Base-by-base conservation (phyloP, 768 basidiomycete species). In the Boletus sp. region DNA sequence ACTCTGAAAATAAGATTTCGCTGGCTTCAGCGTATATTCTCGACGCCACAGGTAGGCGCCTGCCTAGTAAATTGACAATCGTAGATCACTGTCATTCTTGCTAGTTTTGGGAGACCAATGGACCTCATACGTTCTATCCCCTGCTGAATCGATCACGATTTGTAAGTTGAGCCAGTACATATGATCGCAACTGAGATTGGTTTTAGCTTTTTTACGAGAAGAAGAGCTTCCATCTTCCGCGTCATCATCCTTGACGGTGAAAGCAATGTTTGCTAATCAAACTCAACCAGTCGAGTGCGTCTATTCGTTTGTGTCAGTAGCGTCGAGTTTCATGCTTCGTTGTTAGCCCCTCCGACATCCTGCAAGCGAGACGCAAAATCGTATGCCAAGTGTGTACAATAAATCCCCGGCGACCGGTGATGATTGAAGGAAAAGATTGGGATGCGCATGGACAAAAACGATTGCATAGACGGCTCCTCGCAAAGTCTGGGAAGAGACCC, bases 371-470 rank as follows among this genome's bases (percentile, higher is more conserved):
- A 47, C 80, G 74, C 51, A 85, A 84, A 59, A 64, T 78, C 7
- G 70, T 82, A 5, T 93, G 90, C 66, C 62, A 76, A 3, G 66
- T 77, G 10, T 93, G 90, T 61, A 90, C 90, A 9, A 51, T 65
- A 4, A 73, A 88, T 51, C 62, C 75, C 2, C 69, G 76, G 21
- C 74, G 77, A 25, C 90, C 90, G 0, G 69, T 82, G 14, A 79
- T 88, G 75, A 80, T 93, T 70, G 79, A 89, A 46, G 77, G 75
- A 9, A 53, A 54, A 10, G 68, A 78, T 45, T 87, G 87, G 83
- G 73, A 77, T 2, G 70, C 68, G 1, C 90, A 93, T 65, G 67
- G 74, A 33, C 71, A 70, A n/a, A 83, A 82, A 7, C 79, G 81
- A 17, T 44, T 67, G 10, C 89, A 91, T 65, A 76, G 75, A 59